A percentile compares a stretch with the other conserved stretches of the same genome.
phyloP scores from a whole-genome alignment of 805 yeast genomes.

The Kluyveromyces dobzhanskii region DNA sequence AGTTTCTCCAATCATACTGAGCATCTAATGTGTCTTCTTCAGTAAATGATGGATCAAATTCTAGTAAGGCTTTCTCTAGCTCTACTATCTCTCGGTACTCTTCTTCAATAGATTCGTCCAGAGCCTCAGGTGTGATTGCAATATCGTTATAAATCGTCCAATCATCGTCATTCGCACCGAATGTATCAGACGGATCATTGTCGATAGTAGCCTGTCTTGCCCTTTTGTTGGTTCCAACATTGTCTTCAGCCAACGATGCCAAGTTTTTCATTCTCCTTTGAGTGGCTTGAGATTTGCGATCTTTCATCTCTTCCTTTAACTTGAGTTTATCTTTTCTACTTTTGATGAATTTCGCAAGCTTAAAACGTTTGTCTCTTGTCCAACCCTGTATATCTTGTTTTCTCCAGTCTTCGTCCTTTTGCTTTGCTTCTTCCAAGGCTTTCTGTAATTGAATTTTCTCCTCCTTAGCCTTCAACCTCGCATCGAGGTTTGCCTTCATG shows the following conservation, averaged over 20 bases:
- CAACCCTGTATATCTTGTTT: slow-evolving; percentile 65
- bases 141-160: slow-evolving; percentile 89
- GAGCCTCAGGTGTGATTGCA: slow-evolving; percentile 53
- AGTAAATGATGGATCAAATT: slow-evolving; percentile 77
- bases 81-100: slow-evolving; percentile 51
- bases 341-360: slow-evolving; percentile 51
- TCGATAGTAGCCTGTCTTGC: slow-evolving; percentile 62
- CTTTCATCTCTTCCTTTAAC: slow-evolving; percentile 68
- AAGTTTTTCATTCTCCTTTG: slow-evolving; percentile 88
- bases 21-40: slow-evolving; percentile 78
- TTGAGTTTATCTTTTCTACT: slow-evolving; percentile 59
- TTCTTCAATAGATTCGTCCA: slow-evolving; percentile 69
- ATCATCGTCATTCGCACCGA: slow-evolving; percentile 93
- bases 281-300: slow-evolving; percentile 85
- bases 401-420: slow-evolving; percentile 72
- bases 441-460: slow-evolving; percentile 64
- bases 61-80: slow-evolving; percentile 68
- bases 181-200: slow-evolving; percentile 87
- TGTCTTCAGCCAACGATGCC: slow-evolving; percentile 76
- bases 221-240: slow-evolving; percentile 33
- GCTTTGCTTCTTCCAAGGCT: slow-evolving; percentile 49
- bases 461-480: slow-evolving; percentile 71
- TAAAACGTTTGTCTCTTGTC: slow-evolving; percentile 62
- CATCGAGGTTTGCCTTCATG: slow-evolving; percentile 80
- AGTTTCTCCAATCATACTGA: slow-evolving; percentile 77